These are phyloP conservation scores for Aegilops sharonensis DNA, from an alignment of 176 grass and related monocot genomes.

Conservation along the genomic window DNA sequence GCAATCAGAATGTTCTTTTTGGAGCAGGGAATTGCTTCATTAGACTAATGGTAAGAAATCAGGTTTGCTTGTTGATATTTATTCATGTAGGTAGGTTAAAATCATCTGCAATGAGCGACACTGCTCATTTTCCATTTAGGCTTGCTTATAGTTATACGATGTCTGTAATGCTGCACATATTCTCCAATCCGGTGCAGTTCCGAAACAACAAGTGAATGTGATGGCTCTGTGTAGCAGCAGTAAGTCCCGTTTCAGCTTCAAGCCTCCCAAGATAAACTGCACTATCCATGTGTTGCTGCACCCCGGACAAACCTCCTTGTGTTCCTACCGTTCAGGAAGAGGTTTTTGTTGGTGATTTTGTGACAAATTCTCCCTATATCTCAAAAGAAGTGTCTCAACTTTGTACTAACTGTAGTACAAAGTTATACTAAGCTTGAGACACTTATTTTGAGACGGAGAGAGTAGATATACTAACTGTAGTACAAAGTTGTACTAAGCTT, in stretches of 20 bases:
- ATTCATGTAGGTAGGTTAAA: not conserved
- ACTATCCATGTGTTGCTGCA: not conserved
- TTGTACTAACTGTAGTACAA: no score
- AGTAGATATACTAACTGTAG: no score
- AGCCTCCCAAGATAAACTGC: no score
- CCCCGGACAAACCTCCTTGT: not conserved
- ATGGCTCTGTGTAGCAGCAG: not conserved
- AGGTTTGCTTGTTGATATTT: not conserved
- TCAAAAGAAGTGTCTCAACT: no score
- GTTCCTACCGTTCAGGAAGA: not conserved
- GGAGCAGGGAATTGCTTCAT: not conserved
- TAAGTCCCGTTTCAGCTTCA: no score
- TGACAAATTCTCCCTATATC: no score
- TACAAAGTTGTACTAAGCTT: no score
- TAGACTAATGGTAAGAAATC: not conserved
- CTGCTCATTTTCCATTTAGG: not conserved
- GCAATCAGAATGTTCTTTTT: not conserved
- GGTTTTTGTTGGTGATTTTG: no score
- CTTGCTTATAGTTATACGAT: not conserved
- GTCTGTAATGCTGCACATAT: not conserved
- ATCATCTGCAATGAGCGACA: not conserved
- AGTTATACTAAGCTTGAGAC: no score
- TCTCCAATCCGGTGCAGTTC: not conserved
- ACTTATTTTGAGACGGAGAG: no score
- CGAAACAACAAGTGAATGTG: not conserved